Conservation (phyloP, 1,284 basidiomycete genomes). For the Boletus subluridellus region DNA sequence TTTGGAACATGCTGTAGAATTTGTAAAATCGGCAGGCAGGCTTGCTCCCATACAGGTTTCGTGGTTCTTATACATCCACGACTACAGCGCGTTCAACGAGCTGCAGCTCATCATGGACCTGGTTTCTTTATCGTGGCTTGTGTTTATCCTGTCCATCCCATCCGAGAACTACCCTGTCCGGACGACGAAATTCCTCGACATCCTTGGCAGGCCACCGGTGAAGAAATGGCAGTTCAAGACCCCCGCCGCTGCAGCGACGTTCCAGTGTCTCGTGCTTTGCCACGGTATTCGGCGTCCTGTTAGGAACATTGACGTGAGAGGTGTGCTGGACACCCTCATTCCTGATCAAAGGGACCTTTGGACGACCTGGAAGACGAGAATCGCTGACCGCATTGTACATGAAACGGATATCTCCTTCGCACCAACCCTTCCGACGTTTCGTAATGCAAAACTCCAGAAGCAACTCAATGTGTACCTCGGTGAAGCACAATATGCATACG, state of each 20-base stretch:
- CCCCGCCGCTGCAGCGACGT: background rate
- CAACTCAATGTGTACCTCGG: too few species aligned
- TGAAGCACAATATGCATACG: background rate
- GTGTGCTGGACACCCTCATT: too few species aligned
- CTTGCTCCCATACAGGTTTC: too few species aligned
- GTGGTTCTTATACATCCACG: background rate
- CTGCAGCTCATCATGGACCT: background rate
- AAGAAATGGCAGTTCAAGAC: too few species aligned
- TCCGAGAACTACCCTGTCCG: conserved; percentile 4
- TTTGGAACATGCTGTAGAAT: too few species aligned
- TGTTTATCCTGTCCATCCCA: background rate
- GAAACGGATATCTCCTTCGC: conserved; percentile 1
- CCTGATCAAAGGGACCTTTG: too few species aligned
- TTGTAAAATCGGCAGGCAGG: too few species aligned
- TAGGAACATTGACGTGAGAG: too few species aligned
- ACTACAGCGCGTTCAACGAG: background rate
- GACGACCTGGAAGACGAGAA: too few species aligned
- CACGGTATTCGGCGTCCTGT: too few species aligned
- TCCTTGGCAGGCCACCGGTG: conserved; percentile 6
- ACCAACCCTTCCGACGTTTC: conserved; percentile 4
- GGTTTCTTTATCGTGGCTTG: background rate
- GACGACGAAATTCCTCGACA: conserved; percentile 3
- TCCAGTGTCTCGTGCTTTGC: too few species aligned
- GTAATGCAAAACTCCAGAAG: background rate
- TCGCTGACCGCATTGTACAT: conserved; percentile 1